Percentiles rank a stretch among this genome's conserved stretches.
Conservation (phyloP, 1,284 basidiomycete genomes). For the Ustilago cynodontis region DNA sequence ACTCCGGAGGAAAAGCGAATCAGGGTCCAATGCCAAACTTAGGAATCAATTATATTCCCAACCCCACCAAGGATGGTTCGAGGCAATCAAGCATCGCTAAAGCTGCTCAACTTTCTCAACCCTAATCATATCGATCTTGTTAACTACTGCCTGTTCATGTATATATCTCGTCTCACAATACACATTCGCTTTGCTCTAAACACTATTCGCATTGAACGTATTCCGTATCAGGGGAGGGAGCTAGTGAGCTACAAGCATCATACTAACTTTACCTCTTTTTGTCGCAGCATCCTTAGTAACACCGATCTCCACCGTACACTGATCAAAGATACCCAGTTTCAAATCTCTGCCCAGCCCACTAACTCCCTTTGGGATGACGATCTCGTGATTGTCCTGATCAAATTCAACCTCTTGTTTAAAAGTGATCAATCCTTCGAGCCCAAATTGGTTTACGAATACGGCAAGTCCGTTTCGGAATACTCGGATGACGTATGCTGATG, state of each 20-base stretch:
- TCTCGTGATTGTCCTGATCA: slow-evolving; percentile 89
- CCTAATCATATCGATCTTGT: background rate
- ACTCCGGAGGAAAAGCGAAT: background rate
- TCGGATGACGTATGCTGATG: slow-evolving; percentile 87
- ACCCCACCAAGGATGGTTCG: background rate
- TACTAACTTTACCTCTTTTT: slow-evolving; percentile 89
- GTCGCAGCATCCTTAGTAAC: slow-evolving; percentile 96
- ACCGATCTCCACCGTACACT: slow-evolving; percentile 86
- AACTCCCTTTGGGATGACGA: slow-evolving; percentile 76
- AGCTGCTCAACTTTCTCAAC: slow-evolving; percentile 30
- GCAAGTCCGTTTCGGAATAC: slow-evolving; percentile 94
- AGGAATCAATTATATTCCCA: background rate
- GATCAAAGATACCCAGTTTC: slow-evolving; percentile 80
- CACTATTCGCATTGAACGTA: background rate
- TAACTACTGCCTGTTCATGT: too few species aligned
- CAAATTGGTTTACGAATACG: slow-evolving; percentile 93
- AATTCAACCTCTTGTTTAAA: slow-evolving; percentile 90
- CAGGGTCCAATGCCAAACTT: background rate
- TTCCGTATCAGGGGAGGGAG: too few species aligned
- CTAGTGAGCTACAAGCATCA: slow-evolving; percentile 76
- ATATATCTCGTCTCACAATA: background rate
- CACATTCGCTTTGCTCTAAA: background rate
- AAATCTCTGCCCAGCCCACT: slow-evolving; percentile 53
- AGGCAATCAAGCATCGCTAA: slow-evolving; percentile 7
- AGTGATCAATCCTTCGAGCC: slow-evolving; percentile 91